Evolutionary conservation across 495 filamentous ascomycete species (phyloP), one percentile per base, ranked within the genome.

Genomic region (Penicillium atrosanguineum): DNA sequence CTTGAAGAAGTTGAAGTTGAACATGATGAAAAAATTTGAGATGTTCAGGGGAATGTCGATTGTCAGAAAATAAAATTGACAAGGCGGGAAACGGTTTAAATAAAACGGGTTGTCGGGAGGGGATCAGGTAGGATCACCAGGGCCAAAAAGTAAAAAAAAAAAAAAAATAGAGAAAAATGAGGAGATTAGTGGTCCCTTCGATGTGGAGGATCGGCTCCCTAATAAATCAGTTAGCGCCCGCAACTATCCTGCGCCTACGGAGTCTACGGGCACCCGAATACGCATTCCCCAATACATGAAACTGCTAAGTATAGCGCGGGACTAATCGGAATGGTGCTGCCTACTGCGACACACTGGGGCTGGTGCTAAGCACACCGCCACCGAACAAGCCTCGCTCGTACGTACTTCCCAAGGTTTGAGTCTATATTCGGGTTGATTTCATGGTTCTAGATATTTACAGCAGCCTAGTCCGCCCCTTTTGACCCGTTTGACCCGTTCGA

Each of bases 1-100:
- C 55, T 66, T 66, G 72, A 75, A 72, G 55, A 64, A 61, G 63
- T 64, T 68, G 60, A 72, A 65, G 61, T 68, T 62, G 67, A 72
- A 72, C 69, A 75, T 71, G 53, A 53, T 67, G 61, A 56, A 18
- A 1, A 14, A 20, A 47, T 50, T 12, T 23, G 9, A 21, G 19
- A 44, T 45, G 15, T 2, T 23, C 2, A 6, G 46, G 20, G 48
- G 28, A 37, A 26, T 38, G n/a, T 34, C 41, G 46, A 41, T 26
- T 6, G 42, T 19, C 28, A 44, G 46, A 34, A 11, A 18, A 44
- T n/a, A 19, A 31, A 28, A 51, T n/a, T 14, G 15, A 34, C 25
- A 25, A 19, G 19, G 40, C 37, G 31, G 41, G n/a, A 36, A 7
- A 31, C 31, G 31, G 44, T 57, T 57, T 57, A 57, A 57, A 44